Base-by-base conservation (phyloP, 2,329 filamentous ascomycete species). In the Raffaelea albimanens region DNA sequence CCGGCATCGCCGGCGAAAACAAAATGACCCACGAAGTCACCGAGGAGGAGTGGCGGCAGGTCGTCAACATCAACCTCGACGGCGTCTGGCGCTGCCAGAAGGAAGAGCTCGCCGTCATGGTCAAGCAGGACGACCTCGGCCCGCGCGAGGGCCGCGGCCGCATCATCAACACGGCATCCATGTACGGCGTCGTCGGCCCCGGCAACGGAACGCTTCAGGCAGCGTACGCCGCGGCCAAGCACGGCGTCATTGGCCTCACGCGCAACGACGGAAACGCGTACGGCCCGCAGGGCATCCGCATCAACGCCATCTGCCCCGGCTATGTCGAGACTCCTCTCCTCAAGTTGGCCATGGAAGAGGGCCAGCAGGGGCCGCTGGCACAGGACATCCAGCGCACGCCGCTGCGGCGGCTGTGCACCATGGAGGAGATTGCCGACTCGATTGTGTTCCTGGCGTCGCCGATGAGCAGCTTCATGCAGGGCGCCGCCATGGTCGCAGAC, bases 231-330 rank as follows among this genome's bases (percentile, higher is more conserved):
- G 64, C 72, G 0, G 65, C 70, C 41, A 80, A 79, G 59, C 74
- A 78, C 56, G 49, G 57, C 25, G 68, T 76, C 5, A 55, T 77
- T 44, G 73, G 73, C 0, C 61, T 82, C 41, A 78, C 73, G 9
- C 71, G 67, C 56, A 68, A 68, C 2, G 76, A 80, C 52, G 76
- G 71, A 2, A 67, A 70, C 43, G 65, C 67, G 1, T 80, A 80
- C 60, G 72, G 70, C 1, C 56, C 64, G 4, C 56, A 65, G 43
- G 69, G 68, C 3, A 77, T 81, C 48, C 70, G 76, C 43, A 74
- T 82, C 58, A 82, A 82, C 55, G 75, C 75, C 3, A 71, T 81
- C n/a, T 79, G 77, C 47, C 77, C 76, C 0, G 73, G 70, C 46
- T 55, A 51, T 40, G 49, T 55, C 11, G 41, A 46, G 22, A 53